Conservation (phyloP, 2,329 filamentous ascomycete genomes). For the Furcasterigmium sp. region DNA sequence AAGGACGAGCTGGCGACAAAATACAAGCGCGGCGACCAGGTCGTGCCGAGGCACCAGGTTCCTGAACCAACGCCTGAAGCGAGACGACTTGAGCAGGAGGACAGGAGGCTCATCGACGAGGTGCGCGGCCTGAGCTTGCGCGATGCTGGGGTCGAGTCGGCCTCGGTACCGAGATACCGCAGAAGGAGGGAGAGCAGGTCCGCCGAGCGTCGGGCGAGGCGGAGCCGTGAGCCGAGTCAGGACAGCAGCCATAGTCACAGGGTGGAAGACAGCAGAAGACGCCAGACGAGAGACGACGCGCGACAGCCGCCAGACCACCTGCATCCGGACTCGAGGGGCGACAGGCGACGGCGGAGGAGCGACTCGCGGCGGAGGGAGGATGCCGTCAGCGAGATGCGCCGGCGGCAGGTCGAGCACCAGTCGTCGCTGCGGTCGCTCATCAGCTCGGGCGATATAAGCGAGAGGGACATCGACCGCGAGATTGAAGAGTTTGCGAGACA, state of each 20-base stretch:
- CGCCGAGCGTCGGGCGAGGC: conserved; percentile 5
- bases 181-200: conserved; percentile 14
- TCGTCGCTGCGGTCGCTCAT: conserved; percentile 81
- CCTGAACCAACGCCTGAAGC: conserved; percentile 48
- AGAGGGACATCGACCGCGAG: conserved; percentile 76
- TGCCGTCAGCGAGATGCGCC: conserved; percentile 28
- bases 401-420: conserved; percentile 76
- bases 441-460: conserved; percentile 71
- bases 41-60: conserved; percentile 59
- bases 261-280: conserved; percentile 22
- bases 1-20: conserved; percentile 68
- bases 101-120: conserved; percentile 64
- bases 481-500: conserved; percentile 87
- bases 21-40: conserved; percentile 77
- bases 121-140: conserved; percentile 69
- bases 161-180: conserved; percentile 18
- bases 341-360: conserved; percentile 34
- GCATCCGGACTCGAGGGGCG: conserved; percentile 26
- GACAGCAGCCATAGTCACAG: conserved; percentile 17
- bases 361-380: conserved; percentile 37
- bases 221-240: conserved; percentile 13
- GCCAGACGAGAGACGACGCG: conserved; percentile 19
- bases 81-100: conserved; percentile 55
- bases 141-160: conserved; percentile 51
- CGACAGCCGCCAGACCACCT: conserved; percentile 30